Percentiles rank a stretch among this genome's conserved stretches.
Conservation (phyloP, 805 yeast genomes). For the Sugiyamaella qingdaonensis region DNA sequence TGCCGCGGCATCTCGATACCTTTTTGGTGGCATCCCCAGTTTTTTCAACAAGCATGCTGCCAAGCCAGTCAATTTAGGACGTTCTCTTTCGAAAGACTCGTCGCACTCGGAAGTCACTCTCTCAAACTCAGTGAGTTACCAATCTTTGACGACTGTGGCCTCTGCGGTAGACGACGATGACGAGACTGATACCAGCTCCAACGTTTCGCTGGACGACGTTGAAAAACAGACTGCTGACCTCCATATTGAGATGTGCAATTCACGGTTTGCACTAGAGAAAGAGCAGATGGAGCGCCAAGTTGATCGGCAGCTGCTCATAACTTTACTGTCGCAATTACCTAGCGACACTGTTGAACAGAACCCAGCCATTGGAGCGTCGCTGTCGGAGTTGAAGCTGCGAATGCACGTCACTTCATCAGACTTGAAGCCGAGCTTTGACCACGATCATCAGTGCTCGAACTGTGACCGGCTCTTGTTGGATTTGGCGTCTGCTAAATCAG, state of each 20-base stretch:
- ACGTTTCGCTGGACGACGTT: not conserved
- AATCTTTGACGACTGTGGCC: not conserved
- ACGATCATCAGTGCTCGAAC: slow-evolving; percentile 16
- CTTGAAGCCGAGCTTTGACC: slow-evolving; percentile 1
- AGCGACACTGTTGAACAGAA: not conserved
- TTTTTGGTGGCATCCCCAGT: not conserved
- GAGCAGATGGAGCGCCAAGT: slow-evolving; percentile 18
- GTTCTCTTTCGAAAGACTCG: not conserved
- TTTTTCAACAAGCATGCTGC: not conserved
- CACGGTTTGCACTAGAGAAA: slow-evolving; percentile 12
- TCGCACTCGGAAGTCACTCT: not conserved
- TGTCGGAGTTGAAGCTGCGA: not conserved
- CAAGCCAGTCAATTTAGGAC: not conserved
- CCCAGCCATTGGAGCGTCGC: not conserved
- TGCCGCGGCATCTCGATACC: not conserved
- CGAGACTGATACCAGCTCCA: not conserved
- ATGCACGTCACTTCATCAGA: not conserved
- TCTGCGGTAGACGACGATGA: not conserved
- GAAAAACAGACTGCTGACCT: not conserved
- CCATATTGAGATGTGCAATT: not conserved
- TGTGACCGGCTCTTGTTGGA: slow-evolving; percentile 30
- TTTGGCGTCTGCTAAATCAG: slow-evolving; percentile 27
- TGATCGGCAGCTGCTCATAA: slow-evolving; percentile 8
- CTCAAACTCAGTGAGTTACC: not conserved
- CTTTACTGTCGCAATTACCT: slow-evolving; percentile 6